These are phyloP conservation scores for Ambrosia hybrid DNA, from an alignment of 140 eudicot genomes.

Conservation along the genomic window DNA sequence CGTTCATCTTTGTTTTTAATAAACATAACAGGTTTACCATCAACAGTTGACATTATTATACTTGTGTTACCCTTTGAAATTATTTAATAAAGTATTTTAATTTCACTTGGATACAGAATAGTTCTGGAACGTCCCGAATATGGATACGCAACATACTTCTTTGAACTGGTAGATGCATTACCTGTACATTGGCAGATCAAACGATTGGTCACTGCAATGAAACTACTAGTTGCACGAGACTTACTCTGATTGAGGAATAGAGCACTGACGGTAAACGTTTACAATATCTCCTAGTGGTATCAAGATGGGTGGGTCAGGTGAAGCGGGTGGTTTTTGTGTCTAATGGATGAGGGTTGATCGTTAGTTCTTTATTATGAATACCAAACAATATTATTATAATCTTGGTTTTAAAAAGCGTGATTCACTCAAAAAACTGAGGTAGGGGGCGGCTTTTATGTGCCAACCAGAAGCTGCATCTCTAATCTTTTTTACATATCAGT, in stretches of 20 bases:
- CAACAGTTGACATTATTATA: neutral
- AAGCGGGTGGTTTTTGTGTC: no score
- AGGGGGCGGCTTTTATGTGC: no score
- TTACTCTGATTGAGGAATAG: conserved; percentile 69
- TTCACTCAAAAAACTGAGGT: no score
- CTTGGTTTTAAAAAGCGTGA: no score
- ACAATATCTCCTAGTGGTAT: no score
- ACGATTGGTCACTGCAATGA: conserved; percentile 84
- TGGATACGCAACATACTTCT: conserved; percentile 94
- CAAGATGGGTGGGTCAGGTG: no score
- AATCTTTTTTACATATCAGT: no score
- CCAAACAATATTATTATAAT: neutral
- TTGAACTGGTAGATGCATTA: conserved; percentile 60
- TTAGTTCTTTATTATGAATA: neutral
- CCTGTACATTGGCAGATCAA: conserved; percentile 85
- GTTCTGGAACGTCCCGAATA: conserved; percentile 98
- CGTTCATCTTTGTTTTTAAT: conserved; percentile 82
- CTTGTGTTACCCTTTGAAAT: neutral
- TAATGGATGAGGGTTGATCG: conserved; percentile 1
- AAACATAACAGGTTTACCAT: conserved; percentile 77
- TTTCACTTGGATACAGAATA: conserved; percentile 54
- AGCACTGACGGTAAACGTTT: conserved; percentile 56
- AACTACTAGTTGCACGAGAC: conserved; percentile 80
- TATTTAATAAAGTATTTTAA: neutral
- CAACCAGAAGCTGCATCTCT: no score